Evolutionary conservation across 352 stramenopile genomes (phyloP), one percentile per base, ranked within the genome.

Genomic region (Albugo laibachii): DNA sequence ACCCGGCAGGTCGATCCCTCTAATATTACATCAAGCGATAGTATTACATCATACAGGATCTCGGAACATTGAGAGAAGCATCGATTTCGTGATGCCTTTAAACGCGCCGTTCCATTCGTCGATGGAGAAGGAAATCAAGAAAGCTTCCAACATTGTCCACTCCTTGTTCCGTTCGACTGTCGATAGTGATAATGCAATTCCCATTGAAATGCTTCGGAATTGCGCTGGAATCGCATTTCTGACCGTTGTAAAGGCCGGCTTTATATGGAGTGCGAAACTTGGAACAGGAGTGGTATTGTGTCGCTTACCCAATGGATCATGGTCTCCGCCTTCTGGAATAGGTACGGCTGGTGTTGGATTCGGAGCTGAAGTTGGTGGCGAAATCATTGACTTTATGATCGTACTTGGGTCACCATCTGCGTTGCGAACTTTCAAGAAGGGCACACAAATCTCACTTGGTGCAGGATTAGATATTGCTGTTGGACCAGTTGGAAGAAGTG

Each of bases 361-460:
- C 53, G 76, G 76, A 43, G 74, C 74, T 2, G 74, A 89, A 50
- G 81, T 87, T 39, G 79, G 79, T 38, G 79, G 76, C 13, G 79
- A 92, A 49, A 80, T 92, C 55, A 69, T 88, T 52, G 77, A 92
- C 41, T 92, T 89, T 42, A 84, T 92, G 69, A 92, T 92, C 57
- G 60, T 92, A 2, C 55, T 92, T 37, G 74, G 76, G 59, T 91
- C 79, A 0, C 54, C 50, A 3, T 63, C 52, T 36, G 73, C 78
- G 36, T 66, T 92, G 37, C 69, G 79, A 19, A 84, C 69, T 36
- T 92, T 92, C 58, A 88, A 86, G 52, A 79, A 79, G 45, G 75
- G 75, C 27, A 83, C 73, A 21, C 78, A 92, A 45, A 65, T 88
- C 18, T 85, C 70, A 2, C 65, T 92, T 11, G 78, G 78, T 35